phyloP scores from a whole-genome alignment of 2,329 filamentous ascomycete genomes.

The Arthroderma uncinatum region DNA sequence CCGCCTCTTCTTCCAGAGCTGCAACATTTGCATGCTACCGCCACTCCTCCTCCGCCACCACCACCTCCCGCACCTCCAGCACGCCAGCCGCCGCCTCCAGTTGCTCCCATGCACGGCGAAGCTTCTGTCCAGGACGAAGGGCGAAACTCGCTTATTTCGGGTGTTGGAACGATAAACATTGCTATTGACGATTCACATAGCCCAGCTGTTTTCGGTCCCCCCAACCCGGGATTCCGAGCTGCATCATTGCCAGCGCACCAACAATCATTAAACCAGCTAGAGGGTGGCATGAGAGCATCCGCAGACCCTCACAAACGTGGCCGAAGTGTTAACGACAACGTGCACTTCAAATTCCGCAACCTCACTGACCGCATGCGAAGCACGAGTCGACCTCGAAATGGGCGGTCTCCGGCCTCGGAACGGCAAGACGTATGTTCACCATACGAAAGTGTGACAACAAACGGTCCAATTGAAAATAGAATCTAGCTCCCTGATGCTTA shows the following conservation, averaged over 20 bases:
- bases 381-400: constrained; percentile 41
- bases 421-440: constrained; percentile 18
- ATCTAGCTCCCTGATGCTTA: not conserved
- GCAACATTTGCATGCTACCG: constrained; percentile 47
- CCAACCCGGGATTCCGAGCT: constrained; percentile 18
- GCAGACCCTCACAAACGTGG: constrained; percentile 37
- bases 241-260: constrained; percentile 15
- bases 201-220: not conserved
- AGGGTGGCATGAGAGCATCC: constrained; percentile 31
- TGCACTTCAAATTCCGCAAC: constrained; percentile 40
- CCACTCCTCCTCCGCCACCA: constrained; percentile 38
- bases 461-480: not conserved
- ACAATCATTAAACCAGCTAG: constrained; percentile 22
- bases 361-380: constrained; percentile 50
- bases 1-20: constrained; percentile 50
- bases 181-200: constrained; percentile 27
- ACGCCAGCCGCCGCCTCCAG: not conserved
- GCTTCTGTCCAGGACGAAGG: constrained; percentile 9
- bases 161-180: constrained; percentile 32
- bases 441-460: constrained; percentile 22
- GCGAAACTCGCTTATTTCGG: constrained; percentile 25
- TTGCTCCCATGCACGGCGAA: not conserved
- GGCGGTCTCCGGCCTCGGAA: constrained; percentile 35
- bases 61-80: constrained; percentile 8
- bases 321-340: constrained; percentile 47